Conservation (phyloP, 2,329 filamentous ascomycete genomes). For the Calonectria fujianensis region DNA sequence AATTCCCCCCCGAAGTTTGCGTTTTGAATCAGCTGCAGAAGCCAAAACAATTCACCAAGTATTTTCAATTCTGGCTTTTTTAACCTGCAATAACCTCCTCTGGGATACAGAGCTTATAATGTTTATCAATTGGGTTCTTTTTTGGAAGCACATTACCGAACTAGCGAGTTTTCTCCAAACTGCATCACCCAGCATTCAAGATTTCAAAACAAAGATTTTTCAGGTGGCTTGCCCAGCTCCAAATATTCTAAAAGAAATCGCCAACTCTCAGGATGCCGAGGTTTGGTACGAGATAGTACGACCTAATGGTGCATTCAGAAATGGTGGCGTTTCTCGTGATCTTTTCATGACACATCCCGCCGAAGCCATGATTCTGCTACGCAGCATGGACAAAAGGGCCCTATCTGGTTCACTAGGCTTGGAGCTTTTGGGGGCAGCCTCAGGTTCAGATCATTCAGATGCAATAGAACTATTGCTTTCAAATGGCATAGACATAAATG, state of each 20-base stretch:
- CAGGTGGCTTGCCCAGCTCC: not conserved
- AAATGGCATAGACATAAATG: not conserved
- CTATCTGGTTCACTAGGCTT: not conserved
- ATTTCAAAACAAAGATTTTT: not conserved
- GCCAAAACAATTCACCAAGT: not conserved
- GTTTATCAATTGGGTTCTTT: not conserved
- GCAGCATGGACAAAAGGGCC: not conserved
- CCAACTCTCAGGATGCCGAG: no score
- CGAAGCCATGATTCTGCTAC: not conserved
- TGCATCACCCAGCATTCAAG: not conserved
- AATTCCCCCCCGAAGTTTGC: no score
- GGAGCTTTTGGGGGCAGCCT: not conserved
- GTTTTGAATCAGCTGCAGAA: not conserved
- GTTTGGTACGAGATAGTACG: no score
- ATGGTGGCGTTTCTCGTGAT: no score
- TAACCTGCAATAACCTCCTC: not conserved
- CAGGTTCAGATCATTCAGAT: not conserved
- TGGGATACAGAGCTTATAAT: not conserved
- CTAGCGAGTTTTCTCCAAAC: not conserved
- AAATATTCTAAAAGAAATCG: no score
- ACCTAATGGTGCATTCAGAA: no score
- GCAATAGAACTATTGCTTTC: not conserved
- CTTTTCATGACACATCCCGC: not conserved
- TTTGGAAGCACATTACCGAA: not conserved
- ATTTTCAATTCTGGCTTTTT: not conserved